phyloP scores from a whole-genome alignment of 2,329 filamentous ascomycete genomes.

The Penicillium sp. region DNA sequence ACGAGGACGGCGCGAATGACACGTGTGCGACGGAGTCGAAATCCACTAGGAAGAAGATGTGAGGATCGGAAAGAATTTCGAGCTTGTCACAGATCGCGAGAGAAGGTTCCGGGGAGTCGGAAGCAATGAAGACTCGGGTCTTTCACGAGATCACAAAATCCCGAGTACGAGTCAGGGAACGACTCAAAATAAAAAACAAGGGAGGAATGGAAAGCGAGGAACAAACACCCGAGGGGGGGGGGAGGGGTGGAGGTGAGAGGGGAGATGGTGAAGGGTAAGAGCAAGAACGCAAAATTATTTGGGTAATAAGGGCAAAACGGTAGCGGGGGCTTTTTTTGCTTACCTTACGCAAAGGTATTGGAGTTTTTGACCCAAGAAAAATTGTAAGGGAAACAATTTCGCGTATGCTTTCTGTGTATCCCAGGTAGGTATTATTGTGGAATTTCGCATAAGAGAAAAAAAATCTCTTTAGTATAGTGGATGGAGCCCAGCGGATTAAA shows the following conservation, averaged over 20 bases:
- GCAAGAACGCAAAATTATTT: slow-evolving; percentile 28
- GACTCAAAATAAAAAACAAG: slow-evolving; percentile 1
- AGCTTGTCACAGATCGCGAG: background rate
- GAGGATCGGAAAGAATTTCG: slow-evolving; percentile 3
- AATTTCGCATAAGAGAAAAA: slow-evolving; percentile 16
- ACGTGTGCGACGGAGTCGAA: slow-evolving; percentile 14
- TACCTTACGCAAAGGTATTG: slow-evolving; percentile 3
- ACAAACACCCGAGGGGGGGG: slow-evolving; percentile 17
- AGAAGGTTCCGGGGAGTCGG: slow-evolving; percentile 4
- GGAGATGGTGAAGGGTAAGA: slow-evolving; percentile 22
- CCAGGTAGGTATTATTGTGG: slow-evolving; percentile 8
- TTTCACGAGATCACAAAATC: background rate
- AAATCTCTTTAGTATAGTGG: slow-evolving; percentile 14
- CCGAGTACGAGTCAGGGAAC: background rate
- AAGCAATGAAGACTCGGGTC: background rate
- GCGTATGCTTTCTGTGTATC: slow-evolving; percentile 6
- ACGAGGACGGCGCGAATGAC: slow-evolving; percentile 24
- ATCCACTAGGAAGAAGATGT: background rate
- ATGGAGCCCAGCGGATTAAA: slow-evolving; percentile 17
- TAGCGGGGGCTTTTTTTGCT: slow-evolving; percentile 21
- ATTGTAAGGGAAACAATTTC: background rate
- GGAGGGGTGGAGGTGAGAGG: slow-evolving; percentile 22
- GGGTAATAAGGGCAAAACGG: slow-evolving; percentile 22
- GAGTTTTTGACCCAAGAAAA: background rate
- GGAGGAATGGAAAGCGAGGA: slow-evolving; percentile 17